Percentiles rank a stretch among this genome's conserved stretches.
Conservation (phyloP, 23 red algal species). For the Agarophyton chilense region DNA sequence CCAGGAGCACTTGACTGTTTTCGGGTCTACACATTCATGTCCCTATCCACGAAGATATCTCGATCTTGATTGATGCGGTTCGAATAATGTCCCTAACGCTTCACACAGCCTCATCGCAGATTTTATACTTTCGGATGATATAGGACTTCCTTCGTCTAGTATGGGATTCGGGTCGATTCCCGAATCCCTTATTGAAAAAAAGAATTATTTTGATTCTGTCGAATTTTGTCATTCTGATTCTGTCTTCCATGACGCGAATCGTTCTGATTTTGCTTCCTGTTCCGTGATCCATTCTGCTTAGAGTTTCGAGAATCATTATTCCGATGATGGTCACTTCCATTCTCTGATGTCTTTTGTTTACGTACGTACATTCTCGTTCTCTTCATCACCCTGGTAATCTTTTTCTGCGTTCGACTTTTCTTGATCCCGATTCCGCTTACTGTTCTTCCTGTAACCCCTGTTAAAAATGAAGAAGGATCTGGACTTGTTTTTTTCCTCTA, state of each 20-base stretch:
- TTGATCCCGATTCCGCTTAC: background rate
- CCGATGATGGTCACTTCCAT: no score
- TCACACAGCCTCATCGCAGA: conserved; percentile 23
- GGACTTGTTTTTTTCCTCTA: background rate
- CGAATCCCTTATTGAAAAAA: conserved; percentile 32
- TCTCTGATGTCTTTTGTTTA: no score
- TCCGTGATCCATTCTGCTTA: no score
- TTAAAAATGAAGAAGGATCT: background rate
- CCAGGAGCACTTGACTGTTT: background rate
- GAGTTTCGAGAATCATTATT: no score
- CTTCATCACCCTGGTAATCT: no score
- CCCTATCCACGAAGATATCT: conserved; percentile 5
- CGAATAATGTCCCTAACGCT: background rate
- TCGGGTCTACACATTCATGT: background rate
- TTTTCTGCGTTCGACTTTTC: no score
- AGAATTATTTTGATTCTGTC: background rate
- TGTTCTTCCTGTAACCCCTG: background rate
- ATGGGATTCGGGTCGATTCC: conserved; percentile 23
- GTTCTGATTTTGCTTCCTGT: background rate
- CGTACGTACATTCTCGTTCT: no score
- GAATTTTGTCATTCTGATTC: background rate
- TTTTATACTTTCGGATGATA: background rate
- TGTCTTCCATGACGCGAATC: background rate
- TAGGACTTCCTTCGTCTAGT: background rate
- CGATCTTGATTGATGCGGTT: background rate